Conservation (phyloP, 352 stramenopile species). For the Phytophthora fragariaefolia region DNA sequence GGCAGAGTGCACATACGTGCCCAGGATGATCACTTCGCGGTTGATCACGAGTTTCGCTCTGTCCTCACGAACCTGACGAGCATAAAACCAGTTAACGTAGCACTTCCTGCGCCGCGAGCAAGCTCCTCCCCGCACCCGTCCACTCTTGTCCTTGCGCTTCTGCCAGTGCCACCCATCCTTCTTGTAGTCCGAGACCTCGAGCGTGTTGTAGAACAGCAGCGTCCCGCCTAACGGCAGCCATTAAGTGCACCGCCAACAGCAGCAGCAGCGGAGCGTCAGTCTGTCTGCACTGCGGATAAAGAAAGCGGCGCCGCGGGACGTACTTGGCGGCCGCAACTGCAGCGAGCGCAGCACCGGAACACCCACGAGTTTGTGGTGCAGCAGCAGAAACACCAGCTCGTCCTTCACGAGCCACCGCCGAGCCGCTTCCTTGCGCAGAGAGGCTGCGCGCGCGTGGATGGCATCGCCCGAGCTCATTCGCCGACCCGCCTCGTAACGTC, state of each 20-base stretch:
- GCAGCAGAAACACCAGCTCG: constrained; percentile 78
- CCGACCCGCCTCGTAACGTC: constrained; percentile 25
- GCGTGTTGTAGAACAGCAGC: constrained; percentile 75
- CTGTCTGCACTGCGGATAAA: neutral
- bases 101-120: neutral
- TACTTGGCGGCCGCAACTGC: constrained; percentile 67
- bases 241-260: neutral
- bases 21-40: constrained; percentile 79
- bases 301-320: constrained; percentile 15
- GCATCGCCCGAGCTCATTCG: constrained; percentile 36
- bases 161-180: constrained; percentile 89
- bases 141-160: constrained; percentile 86
- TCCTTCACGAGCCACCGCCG: constrained; percentile 86
- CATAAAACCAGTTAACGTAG: neutral
- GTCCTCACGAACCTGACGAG: constrained; percentile 71
- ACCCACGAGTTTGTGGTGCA: constrained; percentile 51
- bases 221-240: constrained; percentile 54
- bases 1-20: constrained; percentile 85
- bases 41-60: constrained; percentile 88
- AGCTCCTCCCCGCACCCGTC: constrained; percentile 42
- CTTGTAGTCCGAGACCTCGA: constrained; percentile 76
- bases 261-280: neutral
- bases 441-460: constrained; percentile 42
- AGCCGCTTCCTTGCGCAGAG: constrained; percentile 52
- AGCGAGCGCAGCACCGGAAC: constrained; percentile 52